These are phyloP conservation scores for Malassezia sympodialis DNA, from an alignment of 1,284 basidiomycete species.

Conservation along the genomic window DNA sequence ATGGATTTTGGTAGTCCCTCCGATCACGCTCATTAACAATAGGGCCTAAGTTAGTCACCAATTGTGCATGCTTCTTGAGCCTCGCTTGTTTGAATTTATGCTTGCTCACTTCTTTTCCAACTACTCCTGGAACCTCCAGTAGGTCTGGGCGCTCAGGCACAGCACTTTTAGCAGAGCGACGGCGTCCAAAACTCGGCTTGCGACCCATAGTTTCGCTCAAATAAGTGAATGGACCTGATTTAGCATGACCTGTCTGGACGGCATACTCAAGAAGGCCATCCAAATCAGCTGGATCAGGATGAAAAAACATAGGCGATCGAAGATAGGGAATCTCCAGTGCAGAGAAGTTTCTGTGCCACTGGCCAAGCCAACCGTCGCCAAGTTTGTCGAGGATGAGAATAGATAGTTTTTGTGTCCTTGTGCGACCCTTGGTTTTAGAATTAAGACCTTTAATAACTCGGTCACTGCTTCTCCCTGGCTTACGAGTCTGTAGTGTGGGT, in stretches of 20 bases:
- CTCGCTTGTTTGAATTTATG: constrained; percentile 44
- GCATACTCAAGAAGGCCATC: constrained; percentile 46
- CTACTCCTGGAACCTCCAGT: constrained; percentile 44
- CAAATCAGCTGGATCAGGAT: constrained; percentile 45
- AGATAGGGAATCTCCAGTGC: constrained; percentile 38
- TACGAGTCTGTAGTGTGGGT: constrained; percentile 16
- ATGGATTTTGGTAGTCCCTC: constrained; percentile 46
- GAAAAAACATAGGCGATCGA: constrained; percentile 50
- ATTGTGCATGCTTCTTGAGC: constrained; percentile 2
- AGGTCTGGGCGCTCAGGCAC: constrained; percentile 26
- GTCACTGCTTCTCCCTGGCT: background rate
- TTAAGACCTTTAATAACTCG: background rate
- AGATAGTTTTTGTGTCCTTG: constrained; percentile 13
- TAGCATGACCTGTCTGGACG: constrained; percentile 19
- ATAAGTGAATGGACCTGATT: background rate
- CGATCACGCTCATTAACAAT: constrained; percentile 49
- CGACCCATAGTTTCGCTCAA: background rate
- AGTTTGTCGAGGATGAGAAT: constrained; percentile 37
- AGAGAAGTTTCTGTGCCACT: constrained; percentile 27
- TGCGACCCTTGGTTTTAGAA: background rate
- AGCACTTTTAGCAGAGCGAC: constrained; percentile 7
- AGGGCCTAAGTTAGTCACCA: constrained; percentile 11
- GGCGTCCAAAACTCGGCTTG: background rate
- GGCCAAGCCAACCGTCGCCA: constrained; percentile 31
- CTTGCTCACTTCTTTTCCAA: constrained; percentile 48